Evolutionary conservation across 345 rosid species (phyloP).

Genomic region (Nasturtium officinale): DNA sequence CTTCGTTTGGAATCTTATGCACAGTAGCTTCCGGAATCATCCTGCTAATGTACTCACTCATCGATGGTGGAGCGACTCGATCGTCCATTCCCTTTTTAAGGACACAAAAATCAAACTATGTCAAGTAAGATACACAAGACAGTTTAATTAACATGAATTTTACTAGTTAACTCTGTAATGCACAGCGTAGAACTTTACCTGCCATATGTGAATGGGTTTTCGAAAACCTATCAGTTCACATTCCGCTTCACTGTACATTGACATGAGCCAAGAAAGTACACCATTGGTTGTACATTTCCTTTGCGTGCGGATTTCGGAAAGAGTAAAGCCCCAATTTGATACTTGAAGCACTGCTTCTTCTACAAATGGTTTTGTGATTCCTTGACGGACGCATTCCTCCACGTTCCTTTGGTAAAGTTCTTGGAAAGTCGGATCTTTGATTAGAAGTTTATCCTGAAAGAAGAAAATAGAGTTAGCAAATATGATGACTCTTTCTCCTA

Average conservation of each 20-base stretch:
- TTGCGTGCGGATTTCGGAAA: conserved; percentile 69
- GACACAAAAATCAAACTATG: neutral
- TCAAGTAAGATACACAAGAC: conserved; percentile 1
- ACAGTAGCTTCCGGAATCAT: conserved; percentile 67
- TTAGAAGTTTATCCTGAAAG: conserved; percentile 67
- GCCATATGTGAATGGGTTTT: conserved; percentile 90
- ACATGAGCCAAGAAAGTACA: conserved; percentile 75
- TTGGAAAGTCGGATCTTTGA: conserved; percentile 58
- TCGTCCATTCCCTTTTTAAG: conserved; percentile 81
- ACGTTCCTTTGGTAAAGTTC: conserved; percentile 85
- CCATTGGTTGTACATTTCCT: conserved; percentile 65
- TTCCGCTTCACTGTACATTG: conserved; percentile 71
- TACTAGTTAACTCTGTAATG: no score
- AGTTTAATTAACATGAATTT: neutral
- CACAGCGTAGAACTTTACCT: conserved; percentile 51
- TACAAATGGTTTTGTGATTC: conserved; percentile 67
- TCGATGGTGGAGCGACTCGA: conserved; percentile 64
- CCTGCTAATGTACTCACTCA: conserved; percentile 66
- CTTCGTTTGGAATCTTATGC: conserved; percentile 73
- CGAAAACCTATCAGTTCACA: conserved; percentile 76
- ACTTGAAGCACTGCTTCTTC: conserved; percentile 80
- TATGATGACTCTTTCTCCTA: neutral
- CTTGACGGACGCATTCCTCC: conserved; percentile 89
- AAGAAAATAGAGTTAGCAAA: conserved; percentile 25
- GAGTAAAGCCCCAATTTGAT: conserved; percentile 81